Evolutionary conservation across 495 filamentous ascomycete species (phyloP).

Genomic region (Penicillium arizonense): DNA sequence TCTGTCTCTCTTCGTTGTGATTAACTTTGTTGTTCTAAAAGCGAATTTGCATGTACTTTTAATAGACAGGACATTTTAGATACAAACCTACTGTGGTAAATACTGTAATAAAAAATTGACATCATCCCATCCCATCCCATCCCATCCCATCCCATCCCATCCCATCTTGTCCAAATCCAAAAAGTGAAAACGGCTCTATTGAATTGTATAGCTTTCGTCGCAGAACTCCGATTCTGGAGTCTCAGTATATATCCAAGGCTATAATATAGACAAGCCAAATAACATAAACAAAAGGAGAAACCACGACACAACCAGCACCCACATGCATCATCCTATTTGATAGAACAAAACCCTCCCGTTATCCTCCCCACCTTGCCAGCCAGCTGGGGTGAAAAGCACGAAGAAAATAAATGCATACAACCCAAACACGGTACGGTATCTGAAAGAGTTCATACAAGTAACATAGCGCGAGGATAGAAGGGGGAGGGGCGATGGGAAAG

Average conservation of each 20-base stretch:
- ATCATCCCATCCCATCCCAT: background rate
- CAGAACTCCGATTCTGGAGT: background rate
- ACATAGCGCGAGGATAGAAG: background rate
- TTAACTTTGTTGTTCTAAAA: background rate
- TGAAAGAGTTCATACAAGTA: background rate
- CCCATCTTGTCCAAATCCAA: background rate
- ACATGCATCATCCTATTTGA: constrained; percentile 1
- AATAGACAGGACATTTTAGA: background rate
- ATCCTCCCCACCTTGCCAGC: constrained; percentile 16
- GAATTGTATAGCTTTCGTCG: background rate
- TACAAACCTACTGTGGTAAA: background rate
- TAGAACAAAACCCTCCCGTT: background rate
- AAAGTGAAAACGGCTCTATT: background rate
- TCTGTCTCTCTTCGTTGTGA: too few species aligned
- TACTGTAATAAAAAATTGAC: background rate
- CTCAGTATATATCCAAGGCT: constrained; percentile 7
- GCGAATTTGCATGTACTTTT: background rate
- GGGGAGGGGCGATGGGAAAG: background rate
- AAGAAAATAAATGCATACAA: constrained; percentile 11
- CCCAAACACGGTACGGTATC: background rate
- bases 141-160: background rate
- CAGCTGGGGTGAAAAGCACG: constrained; percentile 15
- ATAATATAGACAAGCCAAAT: background rate
- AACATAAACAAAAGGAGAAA: background rate
- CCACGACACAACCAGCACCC: background rate